Percentiles rank a stretch among this genome's conserved stretches.
phyloP scores from a whole-genome alignment of 768 basidiomycete genomes.

The Podaxis mareebaensis region DNA sequence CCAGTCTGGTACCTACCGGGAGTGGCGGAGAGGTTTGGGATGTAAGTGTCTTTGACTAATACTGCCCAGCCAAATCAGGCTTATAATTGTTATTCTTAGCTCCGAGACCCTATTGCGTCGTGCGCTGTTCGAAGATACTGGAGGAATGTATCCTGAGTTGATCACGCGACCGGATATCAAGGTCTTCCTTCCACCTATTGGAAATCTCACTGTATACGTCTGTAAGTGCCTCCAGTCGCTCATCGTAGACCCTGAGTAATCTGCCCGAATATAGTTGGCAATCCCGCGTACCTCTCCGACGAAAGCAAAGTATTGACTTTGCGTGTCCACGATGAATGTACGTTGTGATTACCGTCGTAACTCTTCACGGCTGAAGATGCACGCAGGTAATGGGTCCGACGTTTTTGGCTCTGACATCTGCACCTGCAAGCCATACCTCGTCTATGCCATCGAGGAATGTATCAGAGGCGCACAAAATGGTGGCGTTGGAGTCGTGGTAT shows the following conservation, averaged over 20 bases:
- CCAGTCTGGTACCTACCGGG: constrained; percentile 97
- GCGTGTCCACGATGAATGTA: constrained; percentile 94
- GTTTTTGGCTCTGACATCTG: constrained; percentile 95
- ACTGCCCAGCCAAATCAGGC: neutral
- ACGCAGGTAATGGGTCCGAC: constrained; percentile 87
- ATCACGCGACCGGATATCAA: constrained; percentile 96
- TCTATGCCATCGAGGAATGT: constrained; percentile 92
- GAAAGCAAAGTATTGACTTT: constrained; percentile 79
- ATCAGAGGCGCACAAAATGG: constrained; percentile 66
- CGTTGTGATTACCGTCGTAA: constrained; percentile 18
- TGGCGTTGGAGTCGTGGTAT: constrained; percentile 91
- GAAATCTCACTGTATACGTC: constrained; percentile 88
- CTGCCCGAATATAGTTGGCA: constrained; percentile 58
- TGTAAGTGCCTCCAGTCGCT: constrained; percentile 42
- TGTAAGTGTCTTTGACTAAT: constrained; percentile 50
- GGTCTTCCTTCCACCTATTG: constrained; percentile 94
- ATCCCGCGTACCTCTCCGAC: constrained; percentile 76
- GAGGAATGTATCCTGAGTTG: constrained; percentile 94
- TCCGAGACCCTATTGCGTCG: constrained; percentile 84
- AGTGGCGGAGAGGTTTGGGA: constrained; percentile 90
- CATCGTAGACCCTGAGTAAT: neutral
- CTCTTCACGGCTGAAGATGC: neutral
- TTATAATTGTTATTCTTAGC: constrained; percentile 33
- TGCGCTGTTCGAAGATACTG: constrained; percentile 95
- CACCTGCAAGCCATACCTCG: constrained; percentile 91